Evolutionary conservation across 2,329 filamentous ascomycete genomes (phyloP), one percentile per base, ranked within the genome.

Genomic region (Fusarium sambucinum): DNA sequence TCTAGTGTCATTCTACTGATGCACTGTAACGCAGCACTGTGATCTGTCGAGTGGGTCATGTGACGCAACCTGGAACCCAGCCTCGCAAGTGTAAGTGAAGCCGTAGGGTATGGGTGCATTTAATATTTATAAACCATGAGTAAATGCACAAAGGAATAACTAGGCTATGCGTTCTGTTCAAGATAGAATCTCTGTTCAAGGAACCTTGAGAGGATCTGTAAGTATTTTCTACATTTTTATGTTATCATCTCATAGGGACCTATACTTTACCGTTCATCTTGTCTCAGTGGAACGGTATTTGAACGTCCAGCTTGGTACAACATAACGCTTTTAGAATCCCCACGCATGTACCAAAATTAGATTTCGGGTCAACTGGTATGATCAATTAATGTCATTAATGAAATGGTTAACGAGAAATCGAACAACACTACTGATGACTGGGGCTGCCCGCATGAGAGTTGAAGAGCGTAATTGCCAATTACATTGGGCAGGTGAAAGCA

Each of bases 21-120:
- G 40, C 65, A 74, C 72, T 74, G 72, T 74, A 27, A 2, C 2
- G 0, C 0, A 2, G 8, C 12, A 74, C 72, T 72, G 72, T 74
- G 46, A 52, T 48, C 44, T 73, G 72, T 74, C 53, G 19, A 19
- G 8, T 19, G 13, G 25, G 58, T 73, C 73, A 73, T 68, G 67
- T 75, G 71, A 74, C 37, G n/a, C n/a, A 51, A 35, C 17, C 17
- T 27, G 13, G 12, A 57, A 37, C 48, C 59, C 57, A 46, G n/a
- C 59, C 32, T 38, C 14, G 21, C 38, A n/a, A 14, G 47, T 50
- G 47, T 40, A 51, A 51, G 47, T 51, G 35, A 51, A 42, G 50
- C 35, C 37, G n/a, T 53, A 53, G 50, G 47, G 47, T 51, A 51
- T 51, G 32, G 37, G 14, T 27, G 27, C 10, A 12, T 35, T 35